These are phyloP conservation scores for Solanum sejunctum DNA, from an alignment of 257 asterid species.

Conservation along the genomic window DNA sequence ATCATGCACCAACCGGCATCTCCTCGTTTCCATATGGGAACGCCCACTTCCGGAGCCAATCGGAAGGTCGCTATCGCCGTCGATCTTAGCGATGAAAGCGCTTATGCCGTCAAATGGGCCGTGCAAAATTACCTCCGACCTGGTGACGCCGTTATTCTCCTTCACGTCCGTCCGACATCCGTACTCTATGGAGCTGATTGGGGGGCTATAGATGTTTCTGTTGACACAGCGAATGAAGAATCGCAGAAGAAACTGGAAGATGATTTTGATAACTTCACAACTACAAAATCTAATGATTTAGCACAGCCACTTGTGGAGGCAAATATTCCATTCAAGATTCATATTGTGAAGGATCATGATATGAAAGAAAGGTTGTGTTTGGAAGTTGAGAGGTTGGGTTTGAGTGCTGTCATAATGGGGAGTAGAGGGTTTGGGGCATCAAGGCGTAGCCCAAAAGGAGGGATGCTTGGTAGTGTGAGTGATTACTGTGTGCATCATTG, in stretches of 20 bases:
- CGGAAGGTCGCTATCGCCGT: constrained; percentile 64
- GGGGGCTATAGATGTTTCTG: constrained; percentile 45
- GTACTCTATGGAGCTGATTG: constrained; percentile 53
- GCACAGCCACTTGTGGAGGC: constrained; percentile 62
- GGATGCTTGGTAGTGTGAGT: constrained; percentile 73
- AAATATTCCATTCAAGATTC: constrained; percentile 55
- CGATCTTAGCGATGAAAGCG: constrained; percentile 73
- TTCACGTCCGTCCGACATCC: constrained; percentile 40
- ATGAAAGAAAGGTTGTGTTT: constrained; percentile 78
- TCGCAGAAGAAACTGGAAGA: constrained; percentile 60
- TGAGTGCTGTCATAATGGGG: constrained; percentile 76
- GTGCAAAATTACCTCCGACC: constrained; percentile 67
- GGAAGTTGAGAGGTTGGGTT: constrained; percentile 80
- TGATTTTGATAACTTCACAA: constrained; percentile 54
- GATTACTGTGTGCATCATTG: constrained; percentile 76
- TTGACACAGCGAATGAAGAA: constrained; percentile 30
- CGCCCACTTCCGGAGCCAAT: constrained; percentile 40
- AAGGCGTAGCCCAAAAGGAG: constrained; percentile 47
- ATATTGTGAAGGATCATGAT: constrained; percentile 73
- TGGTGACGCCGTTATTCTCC: constrained; percentile 72
- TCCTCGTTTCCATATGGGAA: constrained; percentile 44
- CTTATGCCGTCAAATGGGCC: constrained; percentile 63
- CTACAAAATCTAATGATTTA: constrained; percentile 46
- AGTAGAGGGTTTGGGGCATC: constrained; percentile 72
- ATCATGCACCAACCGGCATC: constrained; percentile 57